Evolutionary conservation across 2,329 filamentous ascomycete genomes (phyloP).

Genomic region (Trichoderma harzianum): DNA sequence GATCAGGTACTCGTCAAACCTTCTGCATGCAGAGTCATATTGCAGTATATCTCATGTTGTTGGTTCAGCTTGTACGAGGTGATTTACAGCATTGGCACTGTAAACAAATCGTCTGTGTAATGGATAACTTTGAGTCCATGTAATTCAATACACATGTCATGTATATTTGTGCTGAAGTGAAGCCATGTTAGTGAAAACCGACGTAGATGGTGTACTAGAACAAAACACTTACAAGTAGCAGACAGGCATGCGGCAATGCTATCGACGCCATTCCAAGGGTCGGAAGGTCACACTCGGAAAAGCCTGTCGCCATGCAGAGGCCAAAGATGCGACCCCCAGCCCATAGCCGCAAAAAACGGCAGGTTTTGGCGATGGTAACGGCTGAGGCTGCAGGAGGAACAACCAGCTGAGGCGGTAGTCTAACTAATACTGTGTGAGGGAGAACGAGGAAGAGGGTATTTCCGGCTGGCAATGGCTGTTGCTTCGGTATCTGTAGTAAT

Average conservation of each 20-base stretch:
- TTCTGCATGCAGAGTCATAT: neutral
- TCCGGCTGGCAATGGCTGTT: neutral
- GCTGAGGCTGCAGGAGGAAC: neutral
- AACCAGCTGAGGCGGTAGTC: neutral
- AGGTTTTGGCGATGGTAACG: neutral
- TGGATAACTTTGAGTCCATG: neutral
- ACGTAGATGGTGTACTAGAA: accelerated
- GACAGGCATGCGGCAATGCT: neutral
- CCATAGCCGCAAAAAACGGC: neutral
- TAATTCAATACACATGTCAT: neutral
- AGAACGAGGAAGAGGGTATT: neutral
- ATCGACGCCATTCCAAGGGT: neutral
- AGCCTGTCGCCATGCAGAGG: neutral
- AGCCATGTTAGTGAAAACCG: neutral
- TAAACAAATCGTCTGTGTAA: neutral
- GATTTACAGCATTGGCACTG: neutral
- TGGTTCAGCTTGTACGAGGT: neutral
- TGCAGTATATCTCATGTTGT: neutral
- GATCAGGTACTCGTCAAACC: neutral
- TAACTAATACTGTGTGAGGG: neutral
- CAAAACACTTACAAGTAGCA: neutral
- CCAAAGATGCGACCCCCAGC: neutral
- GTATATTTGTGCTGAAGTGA: neutral
- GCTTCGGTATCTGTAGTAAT: neutral
- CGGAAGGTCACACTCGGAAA: neutral